Evolutionary conservation across 2,329 filamentous ascomycete species (phyloP).

Genomic region (Aspergillus sp.): DNA sequence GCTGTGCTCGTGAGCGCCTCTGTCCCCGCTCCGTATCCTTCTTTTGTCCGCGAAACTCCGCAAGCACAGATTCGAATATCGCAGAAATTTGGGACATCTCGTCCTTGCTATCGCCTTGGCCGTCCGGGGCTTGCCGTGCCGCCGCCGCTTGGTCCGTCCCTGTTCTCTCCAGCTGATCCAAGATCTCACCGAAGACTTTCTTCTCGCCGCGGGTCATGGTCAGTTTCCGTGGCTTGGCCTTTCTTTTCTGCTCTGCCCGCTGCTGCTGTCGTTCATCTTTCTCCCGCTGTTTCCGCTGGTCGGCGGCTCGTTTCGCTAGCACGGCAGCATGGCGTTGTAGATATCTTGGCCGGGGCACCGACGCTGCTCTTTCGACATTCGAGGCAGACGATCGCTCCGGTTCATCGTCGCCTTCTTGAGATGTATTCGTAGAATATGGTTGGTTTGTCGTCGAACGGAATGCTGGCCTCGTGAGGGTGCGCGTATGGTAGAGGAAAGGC

Average conservation of each 20-base stretch:
- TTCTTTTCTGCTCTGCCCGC: background rate
- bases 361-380: slow-evolving; percentile 1
- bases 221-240: background rate
- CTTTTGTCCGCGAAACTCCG: slow-evolving; percentile 8
- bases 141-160: background rate
- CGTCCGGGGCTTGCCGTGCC: background rate
- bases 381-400: background rate
- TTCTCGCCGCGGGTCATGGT: slow-evolving; percentile 18
- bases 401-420: background rate
- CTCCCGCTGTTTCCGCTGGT: background rate
- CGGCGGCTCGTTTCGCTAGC: background rate
- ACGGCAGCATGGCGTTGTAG: slow-evolving; percentile 10
- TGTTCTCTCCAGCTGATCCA: slow-evolving; percentile 9
- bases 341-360: slow-evolving; percentile 11
- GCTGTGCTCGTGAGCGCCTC: no score
- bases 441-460: background rate
- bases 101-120: slow-evolving; percentile 5
- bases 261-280: no score
- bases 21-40: background rate
- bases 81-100: slow-evolving; percentile 18
- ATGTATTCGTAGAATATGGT: background rate
- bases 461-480: slow-evolving; percentile 42
- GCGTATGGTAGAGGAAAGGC: slow-evolving; percentile 66
- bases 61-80: slow-evolving; percentile 19
- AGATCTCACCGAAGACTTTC: slow-evolving; percentile 12